Conservation (phyloP, 148 eudicot genomes). For the Rhododendron griersonianum region DNA sequence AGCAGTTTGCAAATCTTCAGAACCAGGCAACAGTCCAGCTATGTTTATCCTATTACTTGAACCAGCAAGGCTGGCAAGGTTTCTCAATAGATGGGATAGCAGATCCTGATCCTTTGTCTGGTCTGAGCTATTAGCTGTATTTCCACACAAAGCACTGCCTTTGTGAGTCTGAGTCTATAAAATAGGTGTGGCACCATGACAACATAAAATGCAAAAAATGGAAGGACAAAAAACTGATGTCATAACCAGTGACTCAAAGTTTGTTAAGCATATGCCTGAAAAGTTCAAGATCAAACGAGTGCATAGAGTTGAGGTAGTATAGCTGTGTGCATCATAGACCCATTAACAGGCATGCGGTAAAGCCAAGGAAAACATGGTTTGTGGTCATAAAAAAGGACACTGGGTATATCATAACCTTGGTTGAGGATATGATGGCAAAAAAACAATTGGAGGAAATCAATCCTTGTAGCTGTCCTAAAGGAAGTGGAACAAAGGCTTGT, state of each 20-base stretch:
- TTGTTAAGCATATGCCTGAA: not conserved
- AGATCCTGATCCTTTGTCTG: conserved; percentile 74
- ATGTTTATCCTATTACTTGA: conserved; percentile 36
- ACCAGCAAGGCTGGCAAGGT: conserved; percentile 62
- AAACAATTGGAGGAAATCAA: not conserved
- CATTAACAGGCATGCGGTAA: not conserved
- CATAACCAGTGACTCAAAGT: not conserved
- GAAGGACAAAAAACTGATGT: not conserved
- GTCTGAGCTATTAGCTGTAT: conserved; percentile 69
- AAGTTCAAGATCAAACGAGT: not conserved
- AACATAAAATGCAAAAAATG: not conserved
- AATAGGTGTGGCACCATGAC: not conserved
- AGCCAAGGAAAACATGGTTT: not conserved
- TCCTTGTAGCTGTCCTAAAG: not conserved
- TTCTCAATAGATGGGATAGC: conserved; percentile 71
- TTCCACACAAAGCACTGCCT: not conserved
- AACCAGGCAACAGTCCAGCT: conserved; percentile 39
- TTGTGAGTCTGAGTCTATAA: not conserved
- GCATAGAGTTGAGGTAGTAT: not conserved
- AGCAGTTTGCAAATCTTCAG: conserved; percentile 45
- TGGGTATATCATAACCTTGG: not conserved
- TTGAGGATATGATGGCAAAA: not conserved
- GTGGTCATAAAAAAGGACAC: not conserved
- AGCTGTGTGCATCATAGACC: not conserved
- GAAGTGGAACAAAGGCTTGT: not conserved